Base-by-base conservation (phyloP, 352 stramenopile genomes). In the Aphanomyces stellatus region DNA sequence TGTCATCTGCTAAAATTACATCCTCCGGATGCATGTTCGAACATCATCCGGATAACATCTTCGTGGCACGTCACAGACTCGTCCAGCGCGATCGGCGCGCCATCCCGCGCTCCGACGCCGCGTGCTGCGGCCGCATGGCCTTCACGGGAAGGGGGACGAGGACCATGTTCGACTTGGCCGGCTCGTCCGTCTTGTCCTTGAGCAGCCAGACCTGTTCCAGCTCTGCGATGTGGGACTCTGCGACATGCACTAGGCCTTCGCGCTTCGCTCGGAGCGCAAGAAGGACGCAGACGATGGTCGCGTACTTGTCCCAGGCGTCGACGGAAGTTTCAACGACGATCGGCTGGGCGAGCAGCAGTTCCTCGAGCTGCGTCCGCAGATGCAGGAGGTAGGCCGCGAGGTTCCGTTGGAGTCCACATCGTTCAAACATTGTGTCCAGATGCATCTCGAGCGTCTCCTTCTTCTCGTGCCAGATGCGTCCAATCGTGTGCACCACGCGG, bases 391-490 rank as follows among this genome's bases (percentile, higher is more conserved):
- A 34, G 1, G 55, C 31, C n/a, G 22, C 55, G 13, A 64, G 24
- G 25, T 64, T 43, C 37, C 55, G 19, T 24, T 40, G 30, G 11
- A 30, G 25, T 13, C 55, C n/a, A 11, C 10, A 34, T 40, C 40
- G 55, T 11, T 33, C 15, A 13, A 57, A n/a, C 25, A 57, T 57
- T 15, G 7, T 30, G 49, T 34, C 55, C 22, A 64, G 19, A 8
- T 19, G 15, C 13, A 22, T n/a, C 19, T 64, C 35, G 10, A 37
- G 33, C 19, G 51, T 4, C 13, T 43, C 31, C 30, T 64, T 46
- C 55, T 64, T 64, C 22, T 51, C 37, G 37, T 51, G 55, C 55
- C 55, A 64, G 40, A 37, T 13, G n/a, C 35, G 35, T 35, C 33
- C 37, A 24, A 64, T 64, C 25, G 55, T 51, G 4, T 51, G 55